Base-by-base conservation (phyloP, 495 filamentous ascomycete species). In the Rhizodiscina lignyota region DNA sequence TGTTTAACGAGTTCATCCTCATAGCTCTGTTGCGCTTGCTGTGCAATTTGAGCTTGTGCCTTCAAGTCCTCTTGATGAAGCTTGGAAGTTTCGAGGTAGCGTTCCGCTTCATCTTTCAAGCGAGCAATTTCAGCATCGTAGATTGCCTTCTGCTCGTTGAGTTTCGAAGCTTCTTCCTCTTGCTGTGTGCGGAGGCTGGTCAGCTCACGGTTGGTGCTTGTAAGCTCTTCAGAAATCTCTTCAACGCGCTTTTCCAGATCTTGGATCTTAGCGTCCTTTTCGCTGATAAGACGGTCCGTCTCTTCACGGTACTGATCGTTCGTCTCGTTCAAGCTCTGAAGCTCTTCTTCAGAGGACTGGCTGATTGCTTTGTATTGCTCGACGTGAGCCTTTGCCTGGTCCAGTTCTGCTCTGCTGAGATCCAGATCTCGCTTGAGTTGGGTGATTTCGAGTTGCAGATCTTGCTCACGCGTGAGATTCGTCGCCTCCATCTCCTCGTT, bases 1-100 rank as follows among this genome's bases (percentile, higher is more conserved):
- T 99, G 91, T 54, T 86, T 92, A 46, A 93, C 71, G 1, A 96
- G 66, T 46, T 96, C 91, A 34, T 68, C 72, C 52, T 99, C 91
- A 46, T 99, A 99, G 41, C 87, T 84, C 43, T 91, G 77, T 52
- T 96, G 91, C 4, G 89, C 85, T 49, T 81, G 80, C 36, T 82
- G 71, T 2, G 91, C 80, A 50, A 99, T 99, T 18, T 84, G 76
- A 17, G 86, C 85, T 56, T 99, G 91, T 1, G 80, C 79, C 35
- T 87, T 83, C 15, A 96, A 62, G 46, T 96, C 86, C 36, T 86
- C 79, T 55, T 87, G 81, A 50, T 89, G 79, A 54, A 77, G 81
- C 36, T 74, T 65, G n/a, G 78, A 73, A 18, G 80, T 68, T 15
- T 76, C 75, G 34, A 69, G 65, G 47, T 84, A 76, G 34, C 82